phyloP scores from a whole-genome alignment of 495 filamentous ascomycete species.

The Aspergillus ellipticus region DNA sequence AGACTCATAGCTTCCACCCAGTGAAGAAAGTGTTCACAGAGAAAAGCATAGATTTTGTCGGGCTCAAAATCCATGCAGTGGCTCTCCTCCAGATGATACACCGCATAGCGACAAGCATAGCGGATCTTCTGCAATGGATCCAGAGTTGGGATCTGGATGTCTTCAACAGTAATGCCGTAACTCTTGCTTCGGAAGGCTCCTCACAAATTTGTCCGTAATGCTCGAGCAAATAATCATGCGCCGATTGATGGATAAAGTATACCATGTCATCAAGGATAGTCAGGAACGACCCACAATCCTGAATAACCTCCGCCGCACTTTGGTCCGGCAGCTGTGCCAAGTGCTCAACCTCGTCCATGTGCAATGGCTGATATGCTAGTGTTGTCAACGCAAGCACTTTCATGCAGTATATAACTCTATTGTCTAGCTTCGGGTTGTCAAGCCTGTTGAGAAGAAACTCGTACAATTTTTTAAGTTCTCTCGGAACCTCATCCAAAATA shows the following conservation, averaged over 20 bases:
- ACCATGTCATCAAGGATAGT: background rate
- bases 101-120: background rate
- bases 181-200: background rate
- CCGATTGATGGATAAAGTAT: background rate
- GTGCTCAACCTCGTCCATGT: background rate
- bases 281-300: background rate
- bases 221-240: background rate
- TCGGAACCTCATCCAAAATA: background rate
- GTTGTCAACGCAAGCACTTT: background rate
- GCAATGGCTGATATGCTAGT: background rate
- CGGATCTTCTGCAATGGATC: background rate
- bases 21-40: background rate
- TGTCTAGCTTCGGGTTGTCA: background rate
- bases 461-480: background rate
- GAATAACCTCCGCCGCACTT: background rate
- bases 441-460: background rate
- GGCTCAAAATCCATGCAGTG: background rate
- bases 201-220: background rate
- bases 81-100: background rate
- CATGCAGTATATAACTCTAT: background rate
- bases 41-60: background rate
- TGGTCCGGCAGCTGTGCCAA: background rate
- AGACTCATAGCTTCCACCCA: background rate
- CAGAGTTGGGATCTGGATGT: background rate
- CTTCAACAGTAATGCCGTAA: background rate